Base-by-base conservation (phyloP, 1,284 basidiomycete species). In the Apiotrichum montevideense region DNA sequence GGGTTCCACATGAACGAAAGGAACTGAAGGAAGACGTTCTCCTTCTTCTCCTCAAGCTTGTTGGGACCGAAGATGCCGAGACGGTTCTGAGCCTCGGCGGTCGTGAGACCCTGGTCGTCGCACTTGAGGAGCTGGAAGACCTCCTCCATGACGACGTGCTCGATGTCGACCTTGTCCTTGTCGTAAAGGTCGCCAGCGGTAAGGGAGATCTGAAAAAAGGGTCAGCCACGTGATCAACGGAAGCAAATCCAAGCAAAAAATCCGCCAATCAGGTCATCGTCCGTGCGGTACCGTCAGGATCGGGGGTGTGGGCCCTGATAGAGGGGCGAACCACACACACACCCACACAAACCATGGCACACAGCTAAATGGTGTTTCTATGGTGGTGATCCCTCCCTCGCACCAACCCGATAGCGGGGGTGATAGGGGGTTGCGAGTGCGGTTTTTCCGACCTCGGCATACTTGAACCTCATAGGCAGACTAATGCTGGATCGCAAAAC, bases 1-100 rank as follows among this genome's bases (percentile, higher is more conserved):
- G 93, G 93, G 80, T 96, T 96, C 92, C 92, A 95, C 91, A 95
- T 95, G 83, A 96, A 97, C 74, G 85, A 86, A 70, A 96, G 80
- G 81, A 96, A 96, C 87, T 96, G 77, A 13, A 71, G 64, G 61
- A 70, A 55, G 55, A 66, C 69, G 63, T 93, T 96, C 76, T 92
- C 87, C 66, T 90, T 87, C 77, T 94, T 90, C 60, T 81, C 80
- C 78, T 94, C 90, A 51, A 98, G 87, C 79, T 88, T 96, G 83
- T 98, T 97, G 66, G 91, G 92, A 67, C 94, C 94, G 71, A 98
- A 98, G 65, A 97, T 84, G 61, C 86, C 91, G n/a, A 91, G 80
- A 81, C 94, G 91, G 67, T 90, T 88, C 8, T 66, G 65, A 35
- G 89, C 87, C 79, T 98, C 93, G 35, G 85, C 85, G 6, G 77